phyloP scores from a whole-genome alignment of 2,329 filamentous ascomycete species.

The Xylaria sp. region DNA sequence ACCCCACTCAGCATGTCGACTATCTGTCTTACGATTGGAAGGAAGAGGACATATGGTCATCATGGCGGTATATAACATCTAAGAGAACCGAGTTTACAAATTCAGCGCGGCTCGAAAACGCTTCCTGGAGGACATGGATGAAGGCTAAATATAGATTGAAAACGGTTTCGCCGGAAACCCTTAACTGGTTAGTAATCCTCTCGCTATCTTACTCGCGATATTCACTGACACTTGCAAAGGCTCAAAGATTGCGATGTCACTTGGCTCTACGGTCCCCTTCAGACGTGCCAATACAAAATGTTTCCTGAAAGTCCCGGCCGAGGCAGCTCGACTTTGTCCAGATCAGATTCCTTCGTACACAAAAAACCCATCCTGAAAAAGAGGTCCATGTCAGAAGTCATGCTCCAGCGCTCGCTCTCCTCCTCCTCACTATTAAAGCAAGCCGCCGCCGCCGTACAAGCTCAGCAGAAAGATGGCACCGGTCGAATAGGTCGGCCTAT shows the following conservation, averaged over 20 bases:
- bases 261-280: slow-evolving; percentile 94
- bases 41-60: slow-evolving; percentile 97
- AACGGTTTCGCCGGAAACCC: slow-evolving; percentile 86
- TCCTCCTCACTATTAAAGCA: slow-evolving; percentile 89
- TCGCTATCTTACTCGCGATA: background rate
- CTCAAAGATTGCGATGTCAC: slow-evolving; percentile 97
- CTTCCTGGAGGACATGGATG: slow-evolving; percentile 96
- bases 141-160: slow-evolving; percentile 87
- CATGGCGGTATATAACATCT: slow-evolving; percentile 90
- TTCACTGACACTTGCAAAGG: slow-evolving; percentile 56
- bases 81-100: slow-evolving; percentile 81
- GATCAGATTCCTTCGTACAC: slow-evolving; percentile 69
- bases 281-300: slow-evolving; percentile 68
- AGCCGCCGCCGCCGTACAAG: slow-evolving; percentile 83
- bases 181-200: slow-evolving; percentile 80
- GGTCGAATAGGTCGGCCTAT: slow-evolving; percentile 57
- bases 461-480: slow-evolving; percentile 69
- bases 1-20: slow-evolving; percentile 89
- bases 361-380: slow-evolving; percentile 97
- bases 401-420: slow-evolving; percentile 87
- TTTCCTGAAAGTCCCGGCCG: slow-evolving; percentile 52
- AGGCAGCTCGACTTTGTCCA: slow-evolving; percentile 53
- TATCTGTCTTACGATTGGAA: slow-evolving; percentile 92
- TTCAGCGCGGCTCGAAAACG: slow-evolving; percentile 85
- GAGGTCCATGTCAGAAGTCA: slow-evolving; percentile 92